Percentiles rank a stretch among this genome's conserved stretches.
phyloP scores from a whole-genome alignment of 768 basidiomycete genomes.

The Cystobasidium onofrii region DNA sequence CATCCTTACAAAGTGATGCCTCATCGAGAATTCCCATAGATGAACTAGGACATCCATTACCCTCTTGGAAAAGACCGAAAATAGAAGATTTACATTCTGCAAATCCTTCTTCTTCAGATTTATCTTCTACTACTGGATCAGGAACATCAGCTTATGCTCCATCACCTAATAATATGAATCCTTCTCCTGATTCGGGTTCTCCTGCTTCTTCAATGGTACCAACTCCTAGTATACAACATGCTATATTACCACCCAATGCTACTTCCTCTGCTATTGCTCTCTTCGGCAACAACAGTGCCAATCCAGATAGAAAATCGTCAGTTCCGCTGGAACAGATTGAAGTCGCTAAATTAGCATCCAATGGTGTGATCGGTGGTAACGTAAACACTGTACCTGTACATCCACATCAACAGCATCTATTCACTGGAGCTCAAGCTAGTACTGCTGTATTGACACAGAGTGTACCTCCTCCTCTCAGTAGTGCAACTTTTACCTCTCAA shows the following conservation, averaged over 20 bases:
- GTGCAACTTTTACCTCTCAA: not conserved
- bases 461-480: not conserved
- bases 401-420: not conserved
- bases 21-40: not conserved
- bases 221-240: conserved; percentile 14
- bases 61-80: conserved; percentile 26
- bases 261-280: not conserved
- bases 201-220: conserved; percentile 23
- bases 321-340: conserved; percentile 11
- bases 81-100: not conserved
- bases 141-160: conserved; percentile 16
- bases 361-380: not conserved
- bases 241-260: not conserved
- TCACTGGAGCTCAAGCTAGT: not conserved
- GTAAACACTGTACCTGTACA: not conserved
- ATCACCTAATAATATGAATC: conserved; percentile 1
- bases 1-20: not conserved
- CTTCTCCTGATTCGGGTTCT: conserved; percentile 25
- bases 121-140: not conserved
- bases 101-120: conserved; percentile 1
- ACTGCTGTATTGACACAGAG: not conserved
- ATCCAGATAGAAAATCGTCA: not conserved
- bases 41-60: not conserved
- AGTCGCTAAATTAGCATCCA: conserved; percentile 3
- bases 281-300: not conserved